Percentiles rank a stretch among this genome's conserved stretches.
phyloP scores from a whole-genome alignment of 1,284 basidiomycete species.

The Heterobasidion irregulare region DNA sequence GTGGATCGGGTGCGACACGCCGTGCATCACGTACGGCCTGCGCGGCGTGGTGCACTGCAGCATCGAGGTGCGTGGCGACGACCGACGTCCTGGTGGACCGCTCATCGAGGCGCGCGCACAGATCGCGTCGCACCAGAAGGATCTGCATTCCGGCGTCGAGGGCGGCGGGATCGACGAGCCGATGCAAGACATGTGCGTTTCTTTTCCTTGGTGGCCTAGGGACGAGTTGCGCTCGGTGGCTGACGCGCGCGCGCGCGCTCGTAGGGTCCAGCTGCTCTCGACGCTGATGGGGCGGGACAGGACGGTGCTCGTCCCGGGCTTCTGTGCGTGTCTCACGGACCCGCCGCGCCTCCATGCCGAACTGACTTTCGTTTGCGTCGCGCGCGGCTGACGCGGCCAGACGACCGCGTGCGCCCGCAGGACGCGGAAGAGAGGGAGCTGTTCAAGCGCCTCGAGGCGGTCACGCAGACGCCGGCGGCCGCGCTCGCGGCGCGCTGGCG shows the following conservation, averaged over 20 bases:
- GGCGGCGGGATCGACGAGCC: constrained; percentile 86
- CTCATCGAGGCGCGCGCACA: constrained; percentile 16
- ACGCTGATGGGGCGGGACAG: constrained; percentile 54
- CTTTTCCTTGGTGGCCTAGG: too few relatives aligned
- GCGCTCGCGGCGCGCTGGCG: constrained; percentile 74
- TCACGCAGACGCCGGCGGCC: constrained; percentile 59
- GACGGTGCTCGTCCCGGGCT: constrained; percentile 70
- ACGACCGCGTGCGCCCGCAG: constrained; percentile 65
- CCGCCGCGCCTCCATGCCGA: not conserved
- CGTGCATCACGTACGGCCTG: constrained; percentile 93
- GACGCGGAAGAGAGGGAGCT: constrained; percentile 60
- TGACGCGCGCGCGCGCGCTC: constrained; percentile 4
- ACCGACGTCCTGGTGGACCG: not conserved
- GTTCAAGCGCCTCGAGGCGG: constrained; percentile 59
- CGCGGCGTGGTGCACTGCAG: constrained; percentile 87
- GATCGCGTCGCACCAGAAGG: constrained; percentile 63
- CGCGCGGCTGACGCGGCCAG: constrained; percentile 27
- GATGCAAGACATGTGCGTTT: constrained; percentile 91
- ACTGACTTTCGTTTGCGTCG: not conserved
- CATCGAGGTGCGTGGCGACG: constrained; percentile 42
- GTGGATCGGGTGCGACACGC: constrained; percentile 93
- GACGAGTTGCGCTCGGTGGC: too few relatives aligned
- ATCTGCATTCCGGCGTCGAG: constrained; percentile 88
- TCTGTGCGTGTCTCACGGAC: constrained; percentile 55
- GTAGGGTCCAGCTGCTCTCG: constrained; percentile 73